Base-by-base conservation (phyloP, 2,329 filamentous ascomycete genomes). In the Magnaporthiopsis poae region DNA sequence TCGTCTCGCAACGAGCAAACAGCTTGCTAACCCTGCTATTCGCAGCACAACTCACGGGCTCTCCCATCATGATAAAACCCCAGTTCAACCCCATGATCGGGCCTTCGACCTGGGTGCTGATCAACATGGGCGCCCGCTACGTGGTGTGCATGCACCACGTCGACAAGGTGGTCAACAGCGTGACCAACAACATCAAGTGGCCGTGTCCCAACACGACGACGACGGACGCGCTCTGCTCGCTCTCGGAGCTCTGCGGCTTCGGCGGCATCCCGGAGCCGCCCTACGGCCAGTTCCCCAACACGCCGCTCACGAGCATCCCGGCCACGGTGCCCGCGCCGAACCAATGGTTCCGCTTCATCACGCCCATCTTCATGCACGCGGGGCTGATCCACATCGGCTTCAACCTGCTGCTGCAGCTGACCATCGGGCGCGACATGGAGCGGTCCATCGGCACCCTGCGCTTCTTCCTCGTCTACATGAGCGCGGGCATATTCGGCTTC, bases 41-140 rank as follows among this genome's bases (percentile, higher is more conserved):
- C 21, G 29, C 61, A 67, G 71, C 61, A 29, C 63, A 66, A 60
- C 56, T 69, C 36, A 97, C 94, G 0, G 90, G 90, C 66, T 89
- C 89, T 31, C 85, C 89, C 27, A 91, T 92, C 73, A 85, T 88
- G 79, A 93, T 88, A 65, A 86, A 94, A 66, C 95, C 95, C 1
- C 84, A 83, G 21, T 96, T 99, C 80, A 99, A 98, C 78, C 90
- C 91, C 67, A 96, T 99, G 92, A 96, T 99, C 73, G 95, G 95
- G 0, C 95, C 95, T 0, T 96, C 93, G 5, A 86, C 88, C 1
- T 91, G 92, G 71, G 87, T 98, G 31, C 86, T 96, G 72, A 96
- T 98, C 80, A 96, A 96, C 77, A 96, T 99, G 67, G 95, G 95
- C 67, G 91, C 93, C 60, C 88, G 95, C 69, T 99, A 91, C 75